Conservation (phyloP, 2,329 filamentous ascomycete species). For the Xylariomycetidae sp. region DNA sequence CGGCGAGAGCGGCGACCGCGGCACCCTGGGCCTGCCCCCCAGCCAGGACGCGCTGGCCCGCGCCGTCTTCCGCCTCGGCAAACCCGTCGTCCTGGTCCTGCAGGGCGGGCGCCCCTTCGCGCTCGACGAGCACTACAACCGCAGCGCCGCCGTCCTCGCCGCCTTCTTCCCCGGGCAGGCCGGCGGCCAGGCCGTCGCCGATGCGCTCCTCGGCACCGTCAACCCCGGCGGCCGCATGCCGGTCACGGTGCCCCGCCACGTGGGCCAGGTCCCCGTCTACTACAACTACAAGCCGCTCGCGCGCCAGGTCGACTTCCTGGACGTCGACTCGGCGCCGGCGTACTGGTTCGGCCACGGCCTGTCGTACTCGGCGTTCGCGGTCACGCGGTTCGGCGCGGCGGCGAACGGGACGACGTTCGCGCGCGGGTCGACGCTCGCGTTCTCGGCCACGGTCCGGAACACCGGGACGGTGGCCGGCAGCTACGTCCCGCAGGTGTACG, state of each 20-base stretch:
- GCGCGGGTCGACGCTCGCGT: slow-evolving; percentile 26
- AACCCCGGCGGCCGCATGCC: slow-evolving; percentile 30
- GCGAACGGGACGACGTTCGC: slow-evolving; percentile 11
- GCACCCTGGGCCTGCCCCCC: slow-evolving; percentile 29
- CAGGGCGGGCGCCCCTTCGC: slow-evolving; percentile 36
- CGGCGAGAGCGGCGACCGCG: slow-evolving; percentile 35
- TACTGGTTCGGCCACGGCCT: slow-evolving; percentile 31
- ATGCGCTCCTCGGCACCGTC: slow-evolving; percentile 26
- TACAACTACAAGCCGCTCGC: slow-evolving; percentile 30
- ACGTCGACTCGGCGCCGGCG: slow-evolving; percentile 23
- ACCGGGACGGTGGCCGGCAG: slow-evolving; percentile 27
- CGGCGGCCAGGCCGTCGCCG: slow-evolving; percentile 29
- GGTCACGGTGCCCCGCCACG: slow-evolving; percentile 27
- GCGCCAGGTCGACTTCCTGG: slow-evolving; percentile 23
- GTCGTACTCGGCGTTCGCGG: slow-evolving; percentile 27
- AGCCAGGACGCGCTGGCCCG: slow-evolving; percentile 32
- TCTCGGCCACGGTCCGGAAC: slow-evolving; percentile 29
- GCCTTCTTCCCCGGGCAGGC: slow-evolving; percentile 31
- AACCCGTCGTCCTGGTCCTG: slow-evolving; percentile 35
- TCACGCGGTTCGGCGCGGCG: slow-evolving; percentile 20
- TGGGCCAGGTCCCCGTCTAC: slow-evolving; percentile 29
- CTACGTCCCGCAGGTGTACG: slow-evolving; percentile 36
- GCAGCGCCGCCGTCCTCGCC: slow-evolving; percentile 33
- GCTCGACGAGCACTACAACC: slow-evolving; percentile 30
- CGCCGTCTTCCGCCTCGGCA: slow-evolving; percentile 31